These are phyloP conservation scores for Trichosporon asahii DNA, from an alignment of 1,284 basidiomycete species.

Conservation along the genomic window DNA sequence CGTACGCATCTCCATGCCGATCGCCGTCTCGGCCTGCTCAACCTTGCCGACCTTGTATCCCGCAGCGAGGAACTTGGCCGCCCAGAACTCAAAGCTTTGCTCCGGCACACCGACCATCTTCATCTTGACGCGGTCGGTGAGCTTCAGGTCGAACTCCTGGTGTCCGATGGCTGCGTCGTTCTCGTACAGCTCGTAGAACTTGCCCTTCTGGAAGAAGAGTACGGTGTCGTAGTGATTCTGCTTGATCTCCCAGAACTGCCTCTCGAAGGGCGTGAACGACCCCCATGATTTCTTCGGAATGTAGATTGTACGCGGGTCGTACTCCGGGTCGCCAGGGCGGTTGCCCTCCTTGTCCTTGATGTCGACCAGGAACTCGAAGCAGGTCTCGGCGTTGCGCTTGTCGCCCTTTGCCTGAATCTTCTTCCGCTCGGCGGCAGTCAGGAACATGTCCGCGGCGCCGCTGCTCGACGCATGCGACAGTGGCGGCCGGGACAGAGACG, in stretches of 20 bases:
- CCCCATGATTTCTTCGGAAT: constrained; percentile 78
- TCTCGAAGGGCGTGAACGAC: constrained; percentile 88
- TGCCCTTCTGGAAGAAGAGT: constrained; percentile 86
- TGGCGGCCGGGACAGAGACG: constrained; percentile 9
- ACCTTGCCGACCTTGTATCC: constrained; percentile 97
- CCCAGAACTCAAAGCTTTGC: constrained; percentile 70
- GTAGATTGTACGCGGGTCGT: constrained; percentile 85
- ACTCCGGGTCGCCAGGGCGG: constrained; percentile 72
- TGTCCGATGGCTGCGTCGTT: constrained; percentile 86
- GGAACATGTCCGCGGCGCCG: constrained; percentile 54
- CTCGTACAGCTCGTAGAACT: constrained; percentile 73
- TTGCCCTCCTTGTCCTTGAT: constrained; percentile 71
- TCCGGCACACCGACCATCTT: constrained; percentile 99
- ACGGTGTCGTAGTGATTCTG: constrained; percentile 92
- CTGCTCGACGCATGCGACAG: constrained; percentile 15
- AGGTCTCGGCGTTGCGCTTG: constrained; percentile 74
- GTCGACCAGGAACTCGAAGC: constrained; percentile 71
- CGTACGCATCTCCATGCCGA: constrained; percentile 59
- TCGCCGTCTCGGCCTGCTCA: constrained; percentile 92
- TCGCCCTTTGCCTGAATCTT: constrained; percentile 72
- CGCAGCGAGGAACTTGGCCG: constrained; percentile 55
- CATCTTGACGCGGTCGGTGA: constrained; percentile 78
- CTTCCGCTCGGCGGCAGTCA: constrained; percentile 82
- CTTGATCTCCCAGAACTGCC: constrained; percentile 94
- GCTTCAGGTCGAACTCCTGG: constrained; percentile 85